These are phyloP conservation scores for Pyricularia pennisetigena DNA, from an alignment of 2,329 filamentous ascomycete genomes.

Conservation along the genomic window DNA sequence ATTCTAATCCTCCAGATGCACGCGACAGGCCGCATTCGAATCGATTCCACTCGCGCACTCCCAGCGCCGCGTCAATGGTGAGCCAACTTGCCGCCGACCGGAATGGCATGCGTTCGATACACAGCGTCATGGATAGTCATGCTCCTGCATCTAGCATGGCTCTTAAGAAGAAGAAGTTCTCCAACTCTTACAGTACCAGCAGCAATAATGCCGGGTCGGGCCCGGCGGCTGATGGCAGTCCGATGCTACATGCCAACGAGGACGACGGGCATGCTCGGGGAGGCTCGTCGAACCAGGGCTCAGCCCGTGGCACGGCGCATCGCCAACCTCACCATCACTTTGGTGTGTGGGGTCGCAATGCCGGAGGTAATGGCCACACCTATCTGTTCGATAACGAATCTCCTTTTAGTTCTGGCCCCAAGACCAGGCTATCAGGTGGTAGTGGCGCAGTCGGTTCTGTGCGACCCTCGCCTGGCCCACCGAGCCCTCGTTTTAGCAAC, in stretches of 20 bases:
- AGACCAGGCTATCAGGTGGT: slow-evolving; percentile 34
- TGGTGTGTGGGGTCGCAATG: slow-evolving; percentile 64
- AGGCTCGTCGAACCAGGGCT: slow-evolving; percentile 41
- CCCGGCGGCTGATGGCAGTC: slow-evolving; percentile 35
- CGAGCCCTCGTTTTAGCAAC: slow-evolving; percentile 51
- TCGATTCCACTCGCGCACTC: slow-evolving; percentile 84
- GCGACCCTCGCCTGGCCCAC: slow-evolving; percentile 56
- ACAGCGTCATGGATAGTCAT: slow-evolving; percentile 48
- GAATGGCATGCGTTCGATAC: slow-evolving; percentile 51
- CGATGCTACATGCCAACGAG: slow-evolving; percentile 41
- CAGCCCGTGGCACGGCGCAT: slow-evolving; percentile 48
- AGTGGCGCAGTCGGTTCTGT: slow-evolving; percentile 24
- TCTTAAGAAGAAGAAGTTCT: slow-evolving; percentile 88
- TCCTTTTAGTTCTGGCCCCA: slow-evolving; percentile 41
- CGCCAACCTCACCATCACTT: slow-evolving; percentile 69
- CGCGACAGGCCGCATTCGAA: slow-evolving; percentile 47
- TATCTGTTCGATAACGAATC: slow-evolving; percentile 71
- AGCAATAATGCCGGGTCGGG: slow-evolving; percentile 19
- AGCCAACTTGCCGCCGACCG: slow-evolving; percentile 54
- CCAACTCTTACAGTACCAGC: slow-evolving; percentile 68
- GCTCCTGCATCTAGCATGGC: slow-evolving; percentile 26
- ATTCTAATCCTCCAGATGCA: slow-evolving; percentile 79
- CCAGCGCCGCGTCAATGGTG: slow-evolving; percentile 78
- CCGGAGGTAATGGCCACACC: slow-evolving; percentile 50
- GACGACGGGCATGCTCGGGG: slow-evolving; percentile 55